phyloP scores from a whole-genome alignment of 129 eudicot species.

The Logfia minima region DNA sequence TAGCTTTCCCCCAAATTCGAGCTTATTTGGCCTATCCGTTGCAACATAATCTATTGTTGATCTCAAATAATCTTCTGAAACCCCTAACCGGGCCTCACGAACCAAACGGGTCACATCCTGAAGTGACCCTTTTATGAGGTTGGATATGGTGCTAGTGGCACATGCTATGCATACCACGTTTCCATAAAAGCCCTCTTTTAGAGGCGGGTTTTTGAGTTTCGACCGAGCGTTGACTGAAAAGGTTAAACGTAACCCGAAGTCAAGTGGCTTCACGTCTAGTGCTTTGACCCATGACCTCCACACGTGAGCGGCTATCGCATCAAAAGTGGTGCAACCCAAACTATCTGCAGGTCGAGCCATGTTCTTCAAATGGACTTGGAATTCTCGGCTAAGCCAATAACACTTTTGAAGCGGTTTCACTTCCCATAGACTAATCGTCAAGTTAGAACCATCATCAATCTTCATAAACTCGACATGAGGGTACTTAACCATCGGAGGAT shows the following conservation, averaged over 20 bases:
- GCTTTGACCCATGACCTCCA: conserved; percentile 92
- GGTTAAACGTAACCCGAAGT: conserved; percentile 66
- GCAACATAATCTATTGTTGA: conserved; percentile 78
- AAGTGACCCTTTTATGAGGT: conserved; percentile 47
- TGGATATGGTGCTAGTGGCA: conserved; percentile 60
- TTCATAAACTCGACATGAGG: conserved; percentile 78
- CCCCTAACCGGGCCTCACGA: conserved; percentile 55
- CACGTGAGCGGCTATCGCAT: conserved; percentile 83
- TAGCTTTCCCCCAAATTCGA: conserved; percentile 86
- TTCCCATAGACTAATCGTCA: conserved; percentile 65
- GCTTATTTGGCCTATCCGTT: conserved; percentile 59
- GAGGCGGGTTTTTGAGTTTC: conserved; percentile 50
- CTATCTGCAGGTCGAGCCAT: conserved; percentile 40
- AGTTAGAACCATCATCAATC: conserved; percentile 56
- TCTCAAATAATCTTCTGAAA: conserved; percentile 74
- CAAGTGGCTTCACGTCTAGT: conserved; percentile 64
- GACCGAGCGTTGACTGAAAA: conserved; percentile 71
- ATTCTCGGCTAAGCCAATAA: conserved; percentile 59
- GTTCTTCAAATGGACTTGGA: conserved; percentile 55
- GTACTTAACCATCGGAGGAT: conserved; percentile 60
- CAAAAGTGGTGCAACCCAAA: conserved; percentile 67
- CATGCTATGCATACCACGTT: conserved; percentile 87
- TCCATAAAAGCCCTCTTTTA: conserved; percentile 76
- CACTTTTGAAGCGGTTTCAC: conserved; percentile 72
- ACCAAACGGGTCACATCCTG: conserved; percentile 50